Conservation (phyloP, 1,284 basidiomycete species). For the Microbotryum violaceum region DNA sequence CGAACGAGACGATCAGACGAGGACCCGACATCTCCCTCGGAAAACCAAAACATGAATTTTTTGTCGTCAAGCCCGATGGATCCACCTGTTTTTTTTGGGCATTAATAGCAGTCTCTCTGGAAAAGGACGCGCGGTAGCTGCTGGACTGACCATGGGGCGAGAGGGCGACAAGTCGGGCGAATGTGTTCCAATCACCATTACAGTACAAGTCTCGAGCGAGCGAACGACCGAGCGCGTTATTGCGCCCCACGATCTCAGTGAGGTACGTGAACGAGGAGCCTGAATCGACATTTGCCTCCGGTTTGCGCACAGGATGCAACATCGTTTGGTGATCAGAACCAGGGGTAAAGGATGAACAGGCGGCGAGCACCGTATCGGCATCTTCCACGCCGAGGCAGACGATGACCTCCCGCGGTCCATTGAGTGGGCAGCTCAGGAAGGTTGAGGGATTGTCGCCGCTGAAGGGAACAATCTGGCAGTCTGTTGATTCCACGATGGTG, state of each 20-base stretch:
- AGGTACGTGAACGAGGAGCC: slow-evolving; percentile 4
- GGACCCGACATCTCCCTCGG: slow-evolving; percentile 63
- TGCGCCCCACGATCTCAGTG: slow-evolving; percentile 38
- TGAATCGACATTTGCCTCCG: neutral
- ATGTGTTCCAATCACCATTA: slow-evolving; percentile 72
- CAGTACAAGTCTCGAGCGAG: slow-evolving; percentile 79
- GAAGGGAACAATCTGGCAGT: slow-evolving; percentile 64
- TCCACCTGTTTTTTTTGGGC: no score
- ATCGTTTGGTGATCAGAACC: slow-evolving; percentile 9
- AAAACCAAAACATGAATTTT: slow-evolving; percentile 73
- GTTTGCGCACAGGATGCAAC: neutral
- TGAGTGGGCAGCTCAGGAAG: slow-evolving; percentile 65
- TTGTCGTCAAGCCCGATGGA: slow-evolving; percentile 66
- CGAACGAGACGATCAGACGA: slow-evolving; percentile 70
- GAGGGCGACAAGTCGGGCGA: slow-evolving; percentile 70
- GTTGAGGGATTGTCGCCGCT: slow-evolving; percentile 62
- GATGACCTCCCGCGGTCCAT: slow-evolving; percentile 40
- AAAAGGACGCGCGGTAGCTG: slow-evolving; percentile 50
- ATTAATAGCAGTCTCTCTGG: neutral
- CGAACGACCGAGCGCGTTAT: slow-evolving; percentile 71
- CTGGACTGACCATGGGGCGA: slow-evolving; percentile 78
- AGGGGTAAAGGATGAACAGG: slow-evolving; percentile 9
- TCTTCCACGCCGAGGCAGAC: slow-evolving; percentile 15
- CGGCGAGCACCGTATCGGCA: slow-evolving; percentile 53
- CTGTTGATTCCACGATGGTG: slow-evolving; percentile 41